Percentiles rank a stretch among this genome's conserved stretches.
Conservation (phyloP, 306 rosid genomes). For the Cyclanthera cordifolia region DNA sequence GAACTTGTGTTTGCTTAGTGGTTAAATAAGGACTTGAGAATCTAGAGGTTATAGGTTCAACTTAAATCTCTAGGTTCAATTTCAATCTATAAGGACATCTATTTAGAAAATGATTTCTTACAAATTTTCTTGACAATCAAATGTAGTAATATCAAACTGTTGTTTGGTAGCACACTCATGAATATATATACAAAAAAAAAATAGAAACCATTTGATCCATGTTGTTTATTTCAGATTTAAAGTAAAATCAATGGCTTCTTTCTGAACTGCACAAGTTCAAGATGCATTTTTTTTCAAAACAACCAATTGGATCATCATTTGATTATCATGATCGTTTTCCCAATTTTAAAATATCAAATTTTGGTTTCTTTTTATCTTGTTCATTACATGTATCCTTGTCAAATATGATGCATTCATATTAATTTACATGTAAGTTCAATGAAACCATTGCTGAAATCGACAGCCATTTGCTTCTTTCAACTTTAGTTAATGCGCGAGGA, state of each 20-base stretch:
- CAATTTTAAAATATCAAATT: background rate
- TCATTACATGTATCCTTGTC: background rate
- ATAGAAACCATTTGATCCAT: background rate
- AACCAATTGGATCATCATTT: background rate
- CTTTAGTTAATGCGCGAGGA: slow-evolving; percentile 57
- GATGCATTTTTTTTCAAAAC: background rate
- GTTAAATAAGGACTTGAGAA: no score
- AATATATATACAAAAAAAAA: no score
- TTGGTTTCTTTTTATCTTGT: background rate
- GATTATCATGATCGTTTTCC: background rate
- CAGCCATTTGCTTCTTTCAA: slow-evolving; percentile 8
- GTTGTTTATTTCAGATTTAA: background rate
- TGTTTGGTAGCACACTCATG: no score
- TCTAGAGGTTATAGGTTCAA: no score
- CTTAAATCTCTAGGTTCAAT: no score
- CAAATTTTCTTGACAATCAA: no score
- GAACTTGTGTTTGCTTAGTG: no score
- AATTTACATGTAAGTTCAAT: background rate
- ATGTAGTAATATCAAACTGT: no score
- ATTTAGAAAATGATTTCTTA: no score
- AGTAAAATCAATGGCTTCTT: background rate
- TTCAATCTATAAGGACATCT: no score
- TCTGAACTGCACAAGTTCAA: background rate
- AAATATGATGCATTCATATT: background rate
- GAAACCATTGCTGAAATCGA: background rate